Percentiles rank a stretch among this genome's conserved stretches.
Evolutionary conservation across 495 filamentous ascomycete genomes (phyloP).

Genomic region (Annulohypoxylon moriforme): DNA sequence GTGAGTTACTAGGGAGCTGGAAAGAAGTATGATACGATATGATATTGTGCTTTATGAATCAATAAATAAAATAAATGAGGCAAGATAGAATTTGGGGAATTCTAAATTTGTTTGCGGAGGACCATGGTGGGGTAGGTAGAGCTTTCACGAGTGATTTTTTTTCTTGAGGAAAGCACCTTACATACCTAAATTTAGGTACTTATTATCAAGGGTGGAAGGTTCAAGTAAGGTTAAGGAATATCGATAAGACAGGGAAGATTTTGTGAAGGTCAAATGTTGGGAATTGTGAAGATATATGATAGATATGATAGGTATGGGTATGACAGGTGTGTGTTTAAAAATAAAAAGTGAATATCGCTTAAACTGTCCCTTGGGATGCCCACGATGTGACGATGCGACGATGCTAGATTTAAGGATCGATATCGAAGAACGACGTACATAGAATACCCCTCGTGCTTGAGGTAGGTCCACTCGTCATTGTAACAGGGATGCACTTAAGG

Average conservation of each 20-base stretch:
- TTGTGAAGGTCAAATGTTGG: conserved; percentile 13
- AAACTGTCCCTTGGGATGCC: not conserved
- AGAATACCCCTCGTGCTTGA: not conserved
- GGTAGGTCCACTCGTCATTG: conserved; percentile 22
- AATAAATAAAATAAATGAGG: not conserved
- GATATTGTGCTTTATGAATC: not conserved
- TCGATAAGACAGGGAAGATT: conserved; percentile 6
- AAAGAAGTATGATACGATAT: not conserved
- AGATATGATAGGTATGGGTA: not conserved
- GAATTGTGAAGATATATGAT: not conserved
- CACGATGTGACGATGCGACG: not conserved
- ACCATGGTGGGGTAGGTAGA: conserved; percentile 32
- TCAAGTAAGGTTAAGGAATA: not conserved
- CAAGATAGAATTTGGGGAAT: conserved; percentile 17
- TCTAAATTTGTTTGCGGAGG: conserved; percentile 28
- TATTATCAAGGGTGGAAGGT: conserved; percentile 8
- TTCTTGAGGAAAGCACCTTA: not conserved
- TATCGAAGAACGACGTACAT: not conserved
- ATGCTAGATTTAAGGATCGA: conserved; percentile 9
- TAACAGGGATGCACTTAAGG: not conserved
- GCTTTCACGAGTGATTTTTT: conserved; percentile 37
- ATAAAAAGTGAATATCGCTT: conserved; percentile 4
- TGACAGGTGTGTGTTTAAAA: not conserved
- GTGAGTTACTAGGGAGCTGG: not conserved
- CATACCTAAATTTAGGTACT: conserved; percentile 15